Evolutionary conservation across 2,329 filamentous ascomycete genomes (phyloP), one percentile per base, ranked within the genome.

Genomic region (Fusarium palustre): DNA sequence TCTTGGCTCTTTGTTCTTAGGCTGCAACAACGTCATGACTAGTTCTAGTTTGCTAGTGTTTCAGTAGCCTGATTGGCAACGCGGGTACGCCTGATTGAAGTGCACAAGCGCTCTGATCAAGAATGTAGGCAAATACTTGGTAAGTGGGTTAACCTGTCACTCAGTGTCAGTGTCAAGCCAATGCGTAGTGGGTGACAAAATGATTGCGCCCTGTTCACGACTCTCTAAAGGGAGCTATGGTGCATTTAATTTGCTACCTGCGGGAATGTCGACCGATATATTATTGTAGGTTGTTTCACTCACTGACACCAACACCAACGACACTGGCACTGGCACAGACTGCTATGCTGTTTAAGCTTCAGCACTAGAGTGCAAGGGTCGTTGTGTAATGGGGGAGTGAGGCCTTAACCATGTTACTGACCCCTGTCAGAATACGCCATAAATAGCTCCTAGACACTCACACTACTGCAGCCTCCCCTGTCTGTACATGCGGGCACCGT

Each of bases 331-430:
- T 31, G 31, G 22, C n/a, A n/a, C 33, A 18, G 33, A 18, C 39
- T 68, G 45, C 58, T 69, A 62, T 67, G 66, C 63, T 55, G 55
- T 70, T 73, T 72, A 73, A 72, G 63, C 68, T 73, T 72, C 56
- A 31, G 56, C 52, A 70, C 70, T 73, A 70, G 55, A 39, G 42
- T 22, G 39, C 52, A 58, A 61, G 41, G 42, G 33, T 34, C 20
- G 52, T 46, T 38, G 39, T 47, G 45, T 43, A 42, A 38, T 47
- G 45, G 47, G 45, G 47, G 62, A 54, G 39, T 38, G 54, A 39
- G 47, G 25, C 31, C 47, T 41, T 36, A 52, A 48, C 62, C 60
- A 47, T 54, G 62, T 22, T 47, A 22, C 22, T 1, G 6, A 57
- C 28, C 41, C 59, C 48, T 69, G 62, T 25, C 36, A 15, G 34